Evolutionary conservation across 768 basidiomycete species (phyloP).

Genomic region (Krasilnikovozyma curviuscula): DNA sequence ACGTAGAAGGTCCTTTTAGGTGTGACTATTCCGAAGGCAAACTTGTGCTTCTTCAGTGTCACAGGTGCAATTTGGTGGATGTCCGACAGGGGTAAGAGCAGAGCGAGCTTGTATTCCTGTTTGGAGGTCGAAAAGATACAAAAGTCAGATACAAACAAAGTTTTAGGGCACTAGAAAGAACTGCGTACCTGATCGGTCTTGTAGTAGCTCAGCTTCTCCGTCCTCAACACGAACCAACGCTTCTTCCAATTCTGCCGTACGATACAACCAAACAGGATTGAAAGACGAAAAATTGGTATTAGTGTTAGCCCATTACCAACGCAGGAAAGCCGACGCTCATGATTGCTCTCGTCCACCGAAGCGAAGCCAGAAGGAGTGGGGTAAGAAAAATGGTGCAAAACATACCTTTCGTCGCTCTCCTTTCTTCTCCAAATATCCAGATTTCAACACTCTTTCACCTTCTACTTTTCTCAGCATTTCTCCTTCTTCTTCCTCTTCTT

Average conservation of each 20-base stretch:
- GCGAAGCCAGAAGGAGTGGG: neutral
- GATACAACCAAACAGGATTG: neutral
- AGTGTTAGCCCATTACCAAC: neutral
- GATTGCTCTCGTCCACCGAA: neutral
- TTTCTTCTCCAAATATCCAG: slow-evolving; percentile 94
- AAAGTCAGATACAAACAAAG: neutral
- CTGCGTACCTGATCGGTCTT: slow-evolving; percentile 51
- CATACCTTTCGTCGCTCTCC: slow-evolving; percentile 86
- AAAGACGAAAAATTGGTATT: neutral
- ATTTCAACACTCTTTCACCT: slow-evolving; percentile 47
- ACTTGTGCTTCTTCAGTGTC: slow-evolving; percentile 65
- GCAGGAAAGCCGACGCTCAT: slow-evolving; percentile 2
- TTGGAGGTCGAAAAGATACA: neutral
- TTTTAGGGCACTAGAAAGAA: neutral
- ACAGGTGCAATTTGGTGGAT: slow-evolving; percentile 80
- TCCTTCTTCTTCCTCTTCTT: slow-evolving; percentile 14
- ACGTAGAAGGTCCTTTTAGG: slow-evolving; percentile 78
- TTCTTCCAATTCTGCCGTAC: slow-evolving; percentile 96
- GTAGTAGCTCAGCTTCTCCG: slow-evolving; percentile 87
- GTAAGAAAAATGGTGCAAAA: neutral
- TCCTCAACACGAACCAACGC: slow-evolving; percentile 88
- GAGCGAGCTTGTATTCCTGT: slow-evolving; percentile 70
- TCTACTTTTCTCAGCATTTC: slow-evolving; percentile 24
- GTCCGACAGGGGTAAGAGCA: slow-evolving; percentile 65
- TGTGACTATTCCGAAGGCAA: slow-evolving; percentile 82